Conservation (phyloP, 2,329 filamentous ascomycete genomes). For the Akanthomyces dipterigenus region DNA sequence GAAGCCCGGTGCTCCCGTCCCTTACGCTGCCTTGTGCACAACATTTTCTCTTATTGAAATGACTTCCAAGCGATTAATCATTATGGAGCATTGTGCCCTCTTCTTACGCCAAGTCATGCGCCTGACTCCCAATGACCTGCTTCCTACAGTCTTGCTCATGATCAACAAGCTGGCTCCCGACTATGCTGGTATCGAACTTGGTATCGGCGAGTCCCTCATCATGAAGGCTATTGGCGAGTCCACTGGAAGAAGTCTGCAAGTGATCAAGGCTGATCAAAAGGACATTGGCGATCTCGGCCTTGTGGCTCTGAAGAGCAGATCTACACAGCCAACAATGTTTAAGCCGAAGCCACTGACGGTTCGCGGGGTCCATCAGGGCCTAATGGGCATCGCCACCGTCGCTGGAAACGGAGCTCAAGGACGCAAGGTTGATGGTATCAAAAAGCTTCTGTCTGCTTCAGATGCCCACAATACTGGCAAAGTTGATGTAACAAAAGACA, state of each 20-base stretch:
- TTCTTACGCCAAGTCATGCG: slow-evolving; percentile 93
- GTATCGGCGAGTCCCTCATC: slow-evolving; percentile 96
- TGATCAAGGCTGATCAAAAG: slow-evolving; percentile 93
- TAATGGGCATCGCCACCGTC: slow-evolving; percentile 83
- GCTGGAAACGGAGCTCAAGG: slow-evolving; percentile 82
- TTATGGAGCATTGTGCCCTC: slow-evolving; percentile 79
- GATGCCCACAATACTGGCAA: slow-evolving; percentile 69
- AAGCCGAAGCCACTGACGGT: slow-evolving; percentile 90
- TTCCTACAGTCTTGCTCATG: slow-evolving; percentile 89
- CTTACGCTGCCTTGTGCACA: slow-evolving; percentile 87
- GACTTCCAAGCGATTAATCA: slow-evolving; percentile 85
- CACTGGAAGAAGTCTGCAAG: slow-evolving; percentile 76
- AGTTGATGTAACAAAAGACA: slow-evolving; percentile 85
- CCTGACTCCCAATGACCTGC: slow-evolving; percentile 78
- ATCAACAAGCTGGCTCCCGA: slow-evolving; percentile 96
- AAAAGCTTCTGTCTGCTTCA: slow-evolving; percentile 88
- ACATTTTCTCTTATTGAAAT: slow-evolving; percentile 94
- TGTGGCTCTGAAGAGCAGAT: slow-evolving; percentile 90
- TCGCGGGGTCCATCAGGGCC: slow-evolving; percentile 74
- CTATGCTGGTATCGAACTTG: slow-evolving; percentile 91
- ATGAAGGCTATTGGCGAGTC: slow-evolving; percentile 98
- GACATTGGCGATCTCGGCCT: slow-evolving; percentile 93
- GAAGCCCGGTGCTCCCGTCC: slow-evolving; percentile 81
- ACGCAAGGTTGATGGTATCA: slow-evolving; percentile 88
- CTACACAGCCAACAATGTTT: slow-evolving; percentile 96